phyloP scores from a whole-genome alignment of 163 green algal genomes.

The Volvox carteri region DNA sequence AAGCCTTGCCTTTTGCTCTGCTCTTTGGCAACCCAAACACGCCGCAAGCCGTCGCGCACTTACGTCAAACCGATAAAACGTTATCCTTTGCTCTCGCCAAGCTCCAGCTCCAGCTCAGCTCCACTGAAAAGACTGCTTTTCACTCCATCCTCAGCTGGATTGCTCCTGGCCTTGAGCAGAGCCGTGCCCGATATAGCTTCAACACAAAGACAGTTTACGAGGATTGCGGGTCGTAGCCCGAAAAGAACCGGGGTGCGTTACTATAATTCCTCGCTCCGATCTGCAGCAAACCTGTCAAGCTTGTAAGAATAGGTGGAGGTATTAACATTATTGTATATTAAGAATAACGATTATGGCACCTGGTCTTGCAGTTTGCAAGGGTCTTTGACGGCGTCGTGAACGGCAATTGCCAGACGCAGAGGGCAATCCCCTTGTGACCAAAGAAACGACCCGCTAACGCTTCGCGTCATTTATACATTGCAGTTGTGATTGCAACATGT shows the following conservation, averaged over 20 bases:
- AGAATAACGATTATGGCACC: background rate
- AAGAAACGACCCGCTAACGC: too few relatives aligned
- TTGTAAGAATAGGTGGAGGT: background rate
- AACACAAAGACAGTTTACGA: background rate
- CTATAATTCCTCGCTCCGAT: background rate
- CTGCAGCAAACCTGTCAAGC: background rate
- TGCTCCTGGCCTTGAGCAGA: constrained; percentile 19
- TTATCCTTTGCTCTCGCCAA: constrained; percentile 1
- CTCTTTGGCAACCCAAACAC: background rate
- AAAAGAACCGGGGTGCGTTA: background rate
- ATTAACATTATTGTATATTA: background rate
- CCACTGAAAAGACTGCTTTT: background rate
- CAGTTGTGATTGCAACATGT: too few relatives aligned
- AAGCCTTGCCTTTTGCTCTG: background rate
- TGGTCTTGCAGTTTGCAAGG: background rate
- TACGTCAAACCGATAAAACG: background rate
- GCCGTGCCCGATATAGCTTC: background rate
- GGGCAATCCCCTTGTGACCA: too few relatives aligned
- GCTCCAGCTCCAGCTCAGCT: background rate
- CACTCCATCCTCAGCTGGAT: constrained; percentile 6
- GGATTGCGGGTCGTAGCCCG: background rate
- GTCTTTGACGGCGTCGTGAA: background rate
- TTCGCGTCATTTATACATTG: too few relatives aligned
- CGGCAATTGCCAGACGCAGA: background rate
- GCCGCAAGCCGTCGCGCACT: background rate